Evolutionary conservation across 2,329 filamentous ascomycete species (phyloP).

Genomic region (Penicillium glabrum): DNA sequence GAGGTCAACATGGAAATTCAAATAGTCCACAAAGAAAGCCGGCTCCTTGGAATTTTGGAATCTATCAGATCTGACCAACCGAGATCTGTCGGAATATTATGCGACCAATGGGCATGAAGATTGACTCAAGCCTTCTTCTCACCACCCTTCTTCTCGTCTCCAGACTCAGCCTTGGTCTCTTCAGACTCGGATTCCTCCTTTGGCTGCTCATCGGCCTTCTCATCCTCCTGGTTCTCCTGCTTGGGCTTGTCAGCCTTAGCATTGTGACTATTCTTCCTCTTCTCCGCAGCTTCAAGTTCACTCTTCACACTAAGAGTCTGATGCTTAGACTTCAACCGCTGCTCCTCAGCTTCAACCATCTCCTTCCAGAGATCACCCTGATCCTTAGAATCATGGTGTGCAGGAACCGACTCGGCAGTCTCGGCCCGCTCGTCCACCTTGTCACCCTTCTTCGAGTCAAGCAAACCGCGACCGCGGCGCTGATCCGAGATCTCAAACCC

Average conservation of each 20-base stretch:
- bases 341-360: slow-evolving; percentile 51
- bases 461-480: slow-evolving; percentile 60
- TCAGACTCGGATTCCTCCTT: slow-evolving; percentile 15
- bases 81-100: background rate
- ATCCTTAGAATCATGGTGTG: slow-evolving; percentile 65
- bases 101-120: background rate
- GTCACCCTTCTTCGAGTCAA: slow-evolving; percentile 64
- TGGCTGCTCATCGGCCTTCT: slow-evolving; percentile 1
- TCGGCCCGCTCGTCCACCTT: slow-evolving; percentile 70
- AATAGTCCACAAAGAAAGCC: slow-evolving; percentile 8
- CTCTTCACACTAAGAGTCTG: slow-evolving; percentile 35
- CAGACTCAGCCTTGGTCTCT: slow-evolving; percentile 7
- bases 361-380: slow-evolving; percentile 88
- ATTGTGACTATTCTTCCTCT: slow-evolving; percentile 21
- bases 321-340: slow-evolving; percentile 45
- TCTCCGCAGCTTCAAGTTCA: slow-evolving; percentile 12
- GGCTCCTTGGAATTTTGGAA: background rate
- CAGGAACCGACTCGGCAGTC: slow-evolving; percentile 81
- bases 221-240: slow-evolving; percentile 19
- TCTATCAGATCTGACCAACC: background rate
- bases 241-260: slow-evolving; percentile 15
- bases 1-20: background rate
- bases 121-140: background rate
- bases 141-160: slow-evolving; percentile 17
- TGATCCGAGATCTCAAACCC: slow-evolving; percentile 81